phyloP scores from a whole-genome alignment of 257 asterid genomes.

The Mentha longifolia region DNA sequence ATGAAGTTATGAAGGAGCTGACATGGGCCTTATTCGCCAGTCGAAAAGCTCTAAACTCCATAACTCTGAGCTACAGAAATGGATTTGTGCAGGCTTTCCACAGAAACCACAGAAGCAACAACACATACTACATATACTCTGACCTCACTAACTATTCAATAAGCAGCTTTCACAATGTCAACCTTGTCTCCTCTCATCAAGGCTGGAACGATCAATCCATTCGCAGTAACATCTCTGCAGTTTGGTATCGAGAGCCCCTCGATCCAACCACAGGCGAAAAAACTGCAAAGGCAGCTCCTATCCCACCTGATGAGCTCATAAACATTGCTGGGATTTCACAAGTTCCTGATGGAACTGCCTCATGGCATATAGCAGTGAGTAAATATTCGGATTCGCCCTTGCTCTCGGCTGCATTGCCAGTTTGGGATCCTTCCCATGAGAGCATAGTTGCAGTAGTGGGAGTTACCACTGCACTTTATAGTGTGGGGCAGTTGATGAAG shows the following conservation, averaged over 20 bases:
- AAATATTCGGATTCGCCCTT: slow-evolving; percentile 78
- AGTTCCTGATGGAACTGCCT: slow-evolving; percentile 86
- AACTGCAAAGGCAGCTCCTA: slow-evolving; percentile 57
- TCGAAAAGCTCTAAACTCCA: slow-evolving; percentile 73
- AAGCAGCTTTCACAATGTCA: slow-evolving; percentile 45
- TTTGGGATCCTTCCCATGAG: slow-evolving; percentile 68
- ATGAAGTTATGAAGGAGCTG: slow-evolving; percentile 80
- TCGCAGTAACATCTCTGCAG: slow-evolving; percentile 67
- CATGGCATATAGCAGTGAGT: slow-evolving; percentile 97
- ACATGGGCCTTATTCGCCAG: slow-evolving; percentile 95
- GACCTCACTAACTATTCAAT: slow-evolving; percentile 83
- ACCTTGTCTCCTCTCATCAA: slow-evolving; percentile 55
- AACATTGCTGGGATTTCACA: slow-evolving; percentile 93
- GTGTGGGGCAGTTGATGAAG: slow-evolving; percentile 91
- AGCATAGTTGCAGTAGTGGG: slow-evolving; percentile 93
- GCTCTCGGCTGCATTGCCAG: slow-evolving; percentile 94
- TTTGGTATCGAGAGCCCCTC: slow-evolving; percentile 81
- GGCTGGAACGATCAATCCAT: slow-evolving; percentile 91
- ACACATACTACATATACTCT: slow-evolving; percentile 80
- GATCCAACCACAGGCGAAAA: slow-evolving; percentile 76
- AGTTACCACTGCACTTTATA: slow-evolving; percentile 84
- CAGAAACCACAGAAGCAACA: slow-evolving; percentile 72
- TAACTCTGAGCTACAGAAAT: slow-evolving; percentile 77
- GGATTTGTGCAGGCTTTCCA: slow-evolving; percentile 97
- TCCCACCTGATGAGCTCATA: slow-evolving; percentile 79